phyloP scores from a whole-genome alignment of 108 stramenopile genomes.

The Cyclostephanos invisitatus region DNA sequence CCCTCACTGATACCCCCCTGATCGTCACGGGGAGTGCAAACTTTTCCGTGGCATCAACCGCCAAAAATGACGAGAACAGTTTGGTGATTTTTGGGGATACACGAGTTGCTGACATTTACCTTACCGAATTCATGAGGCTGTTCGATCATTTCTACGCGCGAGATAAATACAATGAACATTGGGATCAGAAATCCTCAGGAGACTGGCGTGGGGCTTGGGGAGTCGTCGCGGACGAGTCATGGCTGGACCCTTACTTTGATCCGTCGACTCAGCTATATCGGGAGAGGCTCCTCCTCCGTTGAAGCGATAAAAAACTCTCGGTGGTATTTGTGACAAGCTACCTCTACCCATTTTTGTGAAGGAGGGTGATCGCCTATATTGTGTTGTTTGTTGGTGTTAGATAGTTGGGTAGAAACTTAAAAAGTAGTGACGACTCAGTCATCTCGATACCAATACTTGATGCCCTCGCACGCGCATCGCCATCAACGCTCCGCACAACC shows the following conservation, averaged over 20 bases:
- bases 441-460: too few relatives aligned
- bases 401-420: too few relatives aligned
- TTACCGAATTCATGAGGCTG: slow-evolving; percentile 43
- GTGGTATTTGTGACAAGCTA: background rate
- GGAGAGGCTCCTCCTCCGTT: slow-evolving; percentile 38
- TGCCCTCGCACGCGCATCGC: too few relatives aligned
- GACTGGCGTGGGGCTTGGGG: slow-evolving; percentile 12
- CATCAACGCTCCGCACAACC: too few relatives aligned
- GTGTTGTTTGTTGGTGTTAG: too few relatives aligned
- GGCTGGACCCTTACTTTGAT: slow-evolving; percentile 48
- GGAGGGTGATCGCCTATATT: background rate
- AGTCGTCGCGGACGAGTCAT: slow-evolving; percentile 34
- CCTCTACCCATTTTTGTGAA: background rate
- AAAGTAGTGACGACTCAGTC: too few relatives aligned
- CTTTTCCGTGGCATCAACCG: slow-evolving; percentile 38
- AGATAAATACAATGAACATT: slow-evolving; percentile 19
- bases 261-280: slow-evolving; percentile 33
- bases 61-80: slow-evolving; percentile 48
- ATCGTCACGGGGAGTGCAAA: slow-evolving; percentile 45
- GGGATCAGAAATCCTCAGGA: background rate
- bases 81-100: slow-evolving; percentile 36
- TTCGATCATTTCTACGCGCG: slow-evolving; percentile 46
- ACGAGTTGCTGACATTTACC: slow-evolving; percentile 42
- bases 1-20: slow-evolving; percentile 34
- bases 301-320: background rate